Base-by-base conservation (phyloP, 306 rosid genomes). In the Alnus rubra region DNA sequence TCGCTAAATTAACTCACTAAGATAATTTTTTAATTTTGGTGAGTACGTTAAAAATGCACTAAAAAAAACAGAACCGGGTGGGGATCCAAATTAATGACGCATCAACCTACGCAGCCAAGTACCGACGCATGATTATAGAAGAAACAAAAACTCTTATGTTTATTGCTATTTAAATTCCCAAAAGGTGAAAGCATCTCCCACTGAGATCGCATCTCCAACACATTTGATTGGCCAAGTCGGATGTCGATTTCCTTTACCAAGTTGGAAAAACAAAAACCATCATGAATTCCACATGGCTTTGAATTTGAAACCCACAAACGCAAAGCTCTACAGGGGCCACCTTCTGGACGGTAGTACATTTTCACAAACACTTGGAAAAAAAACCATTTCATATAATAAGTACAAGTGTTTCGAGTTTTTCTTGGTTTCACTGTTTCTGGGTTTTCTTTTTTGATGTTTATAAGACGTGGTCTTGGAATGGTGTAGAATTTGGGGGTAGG, bases 251-350 rank as follows among this genome's bases (percentile, higher is more conserved):
- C 50, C 69, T 16, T 12, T 15, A 54, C 70, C 50, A 51, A 23
- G 28, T 23, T 23, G 28, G 28, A 23, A 0, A 59, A 77, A 7
- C 31, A 54, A 19, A 10, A 72, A 76, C 59, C 58, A 48, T 64
- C 60, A 76, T 64, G 14, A 71, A 5, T 15, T 68, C 80, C 67
- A 64, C 47, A 70, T 84, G 76, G 74, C 82, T 45, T 84, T 78
- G 79, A 79, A 81, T 45, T 84, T 78, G 79, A 79, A 81, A 64
- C 73, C 81, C 82, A 68, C 83, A 7, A 76, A 54, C 82, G 71
- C 83, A 4, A 76, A 54, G 81, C 65, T 62, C 63, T 44, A 28
- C 76, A 9, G 39, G 37, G 35, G 59, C 75, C 74, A 73, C 59
- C 68, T 62, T 15, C 48, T 74, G 18, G 12, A 65, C 44, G 84